Percentiles rank a stretch among this genome's conserved stretches.
phyloP scores from a whole-genome alignment of 805 yeast species.

The Saccharomycopsis fodiens region DNA sequence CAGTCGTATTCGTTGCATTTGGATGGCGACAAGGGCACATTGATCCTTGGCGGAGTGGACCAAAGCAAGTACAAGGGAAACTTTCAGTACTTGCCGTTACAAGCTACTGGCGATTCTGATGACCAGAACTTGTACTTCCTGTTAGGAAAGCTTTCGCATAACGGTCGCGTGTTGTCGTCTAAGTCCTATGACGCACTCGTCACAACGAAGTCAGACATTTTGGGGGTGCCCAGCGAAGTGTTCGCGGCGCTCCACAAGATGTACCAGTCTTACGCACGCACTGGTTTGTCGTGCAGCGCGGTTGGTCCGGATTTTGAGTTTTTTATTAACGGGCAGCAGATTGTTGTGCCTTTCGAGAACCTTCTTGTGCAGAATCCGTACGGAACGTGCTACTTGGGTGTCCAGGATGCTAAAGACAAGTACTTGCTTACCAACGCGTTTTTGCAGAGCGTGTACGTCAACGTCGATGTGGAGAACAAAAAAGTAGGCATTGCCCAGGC shows the following conservation, averaged over 20 bases:
- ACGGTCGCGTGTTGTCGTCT: not conserved
- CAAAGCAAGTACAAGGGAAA: not conserved
- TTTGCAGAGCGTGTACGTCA: not conserved
- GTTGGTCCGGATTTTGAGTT: not conserved
- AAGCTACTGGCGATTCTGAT: not conserved
- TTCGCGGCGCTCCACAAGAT: not conserved
- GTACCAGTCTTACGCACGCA: not conserved
- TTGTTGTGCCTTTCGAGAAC: not conserved
- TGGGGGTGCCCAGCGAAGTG: not conserved
- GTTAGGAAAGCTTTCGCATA: not conserved
- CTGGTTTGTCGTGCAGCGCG: not conserved
- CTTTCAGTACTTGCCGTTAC: not conserved
- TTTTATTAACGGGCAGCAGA: not conserved
- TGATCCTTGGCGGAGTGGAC: not conserved
- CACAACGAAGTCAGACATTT: not conserved
- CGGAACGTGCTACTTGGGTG: not conserved
- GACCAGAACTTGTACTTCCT: not conserved
- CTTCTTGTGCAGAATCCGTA: not conserved
- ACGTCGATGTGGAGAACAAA: not conserved
- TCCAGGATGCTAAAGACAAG: not conserved
- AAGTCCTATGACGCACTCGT: not conserved
- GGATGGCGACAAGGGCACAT: not conserved
- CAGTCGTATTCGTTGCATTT: not conserved
- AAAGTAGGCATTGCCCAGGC: slow-evolving; percentile 4
- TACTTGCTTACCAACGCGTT: not conserved